These are phyloP conservation scores for Bryoerythrophyllum caledonicum DNA, from an alignment of 225 moss, liverwort and hornwort genomes.

Conservation along the genomic window DNA sequence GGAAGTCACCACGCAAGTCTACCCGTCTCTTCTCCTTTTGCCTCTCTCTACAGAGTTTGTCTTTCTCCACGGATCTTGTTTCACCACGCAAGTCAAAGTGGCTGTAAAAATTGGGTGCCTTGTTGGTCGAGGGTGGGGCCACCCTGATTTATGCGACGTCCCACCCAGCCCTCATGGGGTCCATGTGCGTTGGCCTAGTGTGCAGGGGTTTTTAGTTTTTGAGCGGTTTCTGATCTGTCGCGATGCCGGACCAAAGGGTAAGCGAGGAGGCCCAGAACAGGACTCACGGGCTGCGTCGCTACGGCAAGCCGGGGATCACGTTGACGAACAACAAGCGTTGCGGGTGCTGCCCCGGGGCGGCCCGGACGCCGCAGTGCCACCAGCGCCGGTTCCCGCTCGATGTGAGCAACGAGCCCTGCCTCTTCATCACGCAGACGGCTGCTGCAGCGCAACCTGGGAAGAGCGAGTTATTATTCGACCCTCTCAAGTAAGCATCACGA, in stretches of 20 bases:
- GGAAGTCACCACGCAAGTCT: no score
- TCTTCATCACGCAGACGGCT: background rate
- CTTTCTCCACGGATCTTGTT: no score
- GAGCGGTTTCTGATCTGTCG: background rate
- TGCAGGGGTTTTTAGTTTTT: background rate
- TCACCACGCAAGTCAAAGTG: no score
- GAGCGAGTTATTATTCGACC: background rate
- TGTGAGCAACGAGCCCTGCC: background rate
- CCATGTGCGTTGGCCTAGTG: no score
- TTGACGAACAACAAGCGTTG: background rate
- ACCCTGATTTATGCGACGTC: no score
- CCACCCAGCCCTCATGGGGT: no score
- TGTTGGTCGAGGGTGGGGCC: no score
- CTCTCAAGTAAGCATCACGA: slow-evolving; percentile 16
- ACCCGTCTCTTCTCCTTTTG: no score
- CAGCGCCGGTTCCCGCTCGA: background rate
- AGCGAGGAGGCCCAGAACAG: background rate
- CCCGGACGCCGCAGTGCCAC: background rate
- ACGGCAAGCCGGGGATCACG: rapidly evolving
- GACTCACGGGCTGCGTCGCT: background rate
- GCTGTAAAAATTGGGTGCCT: no score
- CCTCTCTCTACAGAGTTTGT: no score
- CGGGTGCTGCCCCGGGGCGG: background rate
- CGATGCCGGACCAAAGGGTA: background rate
- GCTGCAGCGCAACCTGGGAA: background rate